Base-by-base conservation (phyloP, 2,329 filamentous ascomycete genomes). In the Cercospora beticola region DNA sequence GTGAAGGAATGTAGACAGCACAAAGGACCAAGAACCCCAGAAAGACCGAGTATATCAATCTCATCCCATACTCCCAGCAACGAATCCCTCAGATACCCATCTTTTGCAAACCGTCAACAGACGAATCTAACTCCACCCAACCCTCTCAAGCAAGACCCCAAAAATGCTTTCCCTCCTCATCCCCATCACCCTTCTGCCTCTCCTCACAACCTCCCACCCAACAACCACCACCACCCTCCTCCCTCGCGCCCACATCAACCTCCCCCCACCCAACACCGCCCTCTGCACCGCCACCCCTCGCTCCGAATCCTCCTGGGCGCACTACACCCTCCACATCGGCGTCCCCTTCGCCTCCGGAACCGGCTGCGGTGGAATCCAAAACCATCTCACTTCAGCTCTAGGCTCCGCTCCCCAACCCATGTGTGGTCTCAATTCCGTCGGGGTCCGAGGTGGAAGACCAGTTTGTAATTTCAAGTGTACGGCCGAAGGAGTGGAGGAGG, bases 301-400 rank as follows among this genome's bases (percentile, higher is more conserved):
- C 36, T 5, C 33, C 5, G 59, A 28, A 5, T 28, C 16, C 59
- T 46, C 14, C 36, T 62, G 59, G 59, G 36, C 36, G 21, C 59
- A 43, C 59, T 62, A 46, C 59, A 26, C 21, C 36, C 33, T 62
- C 1, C 26, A 36, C 59, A 62, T 62, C 59, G 59, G 59, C 59
- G 59, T 62, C 21, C n/a, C 14, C 33, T 62, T 26, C 5, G 33
- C 31, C 7, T 7, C 18, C 2, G 59, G 59, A n/a, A 23, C 21
- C 31, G 59, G 59, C 36, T 62, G 59, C 14, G 59, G 59, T 2
- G 33, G 18, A 16, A 62, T 62, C 21, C 23, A 62, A 26, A 43
- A 49, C 21, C 33, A 43, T 62, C 36, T 62, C 23, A 43, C 26
- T 28, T 62, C 59, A 9, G 18, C 33, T 3, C 33, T 62, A 10